A percentile compares a stretch with the other conserved stretches of the same genome.
Conservation (phyloP, 1,284 basidiomycete species). For the Puccinia hordei region DNA sequence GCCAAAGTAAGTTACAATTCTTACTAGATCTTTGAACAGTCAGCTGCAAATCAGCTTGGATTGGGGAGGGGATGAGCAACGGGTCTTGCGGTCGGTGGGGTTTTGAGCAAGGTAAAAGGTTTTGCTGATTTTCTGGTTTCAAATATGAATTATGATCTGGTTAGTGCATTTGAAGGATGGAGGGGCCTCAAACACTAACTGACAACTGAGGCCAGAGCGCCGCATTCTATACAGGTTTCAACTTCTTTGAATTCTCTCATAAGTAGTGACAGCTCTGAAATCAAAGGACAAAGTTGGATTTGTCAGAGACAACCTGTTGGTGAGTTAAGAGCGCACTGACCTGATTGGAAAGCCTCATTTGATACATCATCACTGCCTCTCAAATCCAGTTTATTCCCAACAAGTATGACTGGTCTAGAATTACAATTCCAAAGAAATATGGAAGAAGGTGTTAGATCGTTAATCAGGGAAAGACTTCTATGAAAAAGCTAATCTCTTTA, state of each 20-base stretch:
- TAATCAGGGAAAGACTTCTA: neutral
- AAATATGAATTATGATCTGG: neutral
- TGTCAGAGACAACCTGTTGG: no score
- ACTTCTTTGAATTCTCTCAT: no score
- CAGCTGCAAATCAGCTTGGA: no score
- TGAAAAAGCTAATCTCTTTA: neutral
- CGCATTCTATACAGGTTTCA: no score
- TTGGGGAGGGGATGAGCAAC: no score
- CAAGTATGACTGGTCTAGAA: slow-evolving; percentile 91
- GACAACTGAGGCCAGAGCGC: slow-evolving; percentile 66
- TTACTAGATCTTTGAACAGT: no score
- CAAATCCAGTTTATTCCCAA: slow-evolving; percentile 97
- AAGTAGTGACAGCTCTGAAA: no score
- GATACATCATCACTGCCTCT: slow-evolving; percentile 82
- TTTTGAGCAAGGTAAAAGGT: slow-evolving; percentile 99
- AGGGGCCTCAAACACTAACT: slow-evolving; percentile 47
- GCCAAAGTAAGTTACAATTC: no score
- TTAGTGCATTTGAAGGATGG: slow-evolving; percentile 1
- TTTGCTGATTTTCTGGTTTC: slow-evolving; percentile 81
- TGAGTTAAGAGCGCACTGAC: no score
- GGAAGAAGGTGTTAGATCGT: neutral
- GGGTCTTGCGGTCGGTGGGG: no score
- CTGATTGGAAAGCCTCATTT: no score
- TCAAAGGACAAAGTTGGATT: no score
- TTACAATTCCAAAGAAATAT: neutral